Evolutionary conservation across 75 land plant species (phyloP).

Genomic region (Chamaecyparis obtusa): DNA sequence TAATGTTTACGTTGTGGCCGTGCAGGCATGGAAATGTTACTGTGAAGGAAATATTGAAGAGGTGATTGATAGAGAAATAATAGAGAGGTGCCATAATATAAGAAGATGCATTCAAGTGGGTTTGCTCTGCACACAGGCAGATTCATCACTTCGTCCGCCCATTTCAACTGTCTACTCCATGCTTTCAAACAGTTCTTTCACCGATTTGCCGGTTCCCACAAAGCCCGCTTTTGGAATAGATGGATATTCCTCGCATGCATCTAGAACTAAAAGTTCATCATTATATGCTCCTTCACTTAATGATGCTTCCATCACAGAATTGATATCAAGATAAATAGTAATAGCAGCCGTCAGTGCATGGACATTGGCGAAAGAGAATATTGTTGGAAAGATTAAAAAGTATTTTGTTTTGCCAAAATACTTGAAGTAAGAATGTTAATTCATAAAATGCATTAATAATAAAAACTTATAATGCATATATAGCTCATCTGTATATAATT

Average conservation of each 20-base stretch:
- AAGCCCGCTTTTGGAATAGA: background rate
- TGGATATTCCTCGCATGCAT: background rate
- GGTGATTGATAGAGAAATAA: background rate
- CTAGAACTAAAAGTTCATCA: background rate
- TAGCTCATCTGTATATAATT: too few relatives aligned
- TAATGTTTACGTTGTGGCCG: too few relatives aligned
- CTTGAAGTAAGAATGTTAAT: too few relatives aligned
- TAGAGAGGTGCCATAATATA: background rate
- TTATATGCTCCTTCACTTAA: background rate
- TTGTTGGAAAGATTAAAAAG: too few relatives aligned
- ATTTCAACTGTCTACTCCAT: constrained; percentile 11
- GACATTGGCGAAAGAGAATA: too few relatives aligned
- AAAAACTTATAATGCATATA: too few relatives aligned
- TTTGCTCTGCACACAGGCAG: constrained; percentile 15
- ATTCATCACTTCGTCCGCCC: constrained; percentile 5
- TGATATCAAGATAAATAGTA: background rate
- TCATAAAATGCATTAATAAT: too few relatives aligned
- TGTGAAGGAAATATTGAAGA: background rate
- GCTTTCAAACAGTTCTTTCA: background rate
- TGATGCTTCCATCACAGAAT: background rate
- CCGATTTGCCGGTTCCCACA: background rate
- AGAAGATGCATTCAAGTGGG: constrained; percentile 16
- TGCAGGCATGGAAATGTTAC: background rate
- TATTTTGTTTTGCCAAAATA: too few relatives aligned
- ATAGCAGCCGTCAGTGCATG: too few relatives aligned